Percentiles rank a stretch among this genome's conserved stretches.
Evolutionary conservation across 495 filamentous ascomycete genomes (phyloP).

Genomic region (Penicillium lagena): DNA sequence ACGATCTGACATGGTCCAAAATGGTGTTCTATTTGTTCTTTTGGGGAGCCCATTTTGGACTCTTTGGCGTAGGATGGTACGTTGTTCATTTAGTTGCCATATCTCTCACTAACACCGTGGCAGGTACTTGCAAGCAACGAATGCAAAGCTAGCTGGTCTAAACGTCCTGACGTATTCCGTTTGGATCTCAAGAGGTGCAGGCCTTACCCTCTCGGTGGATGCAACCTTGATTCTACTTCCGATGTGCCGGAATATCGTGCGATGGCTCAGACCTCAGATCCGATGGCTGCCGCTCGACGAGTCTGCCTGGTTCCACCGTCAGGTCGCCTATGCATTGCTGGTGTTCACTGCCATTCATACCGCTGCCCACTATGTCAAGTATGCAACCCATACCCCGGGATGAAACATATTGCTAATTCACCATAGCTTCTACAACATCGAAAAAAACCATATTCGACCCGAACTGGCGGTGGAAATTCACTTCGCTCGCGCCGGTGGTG

Average conservation of each 20-base stretch:
- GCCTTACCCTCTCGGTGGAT: constrained; percentile 75
- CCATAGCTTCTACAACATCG: constrained; percentile 87
- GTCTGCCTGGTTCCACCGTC: constrained; percentile 93
- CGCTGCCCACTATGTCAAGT: constrained; percentile 91
- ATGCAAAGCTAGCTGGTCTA: constrained; percentile 61
- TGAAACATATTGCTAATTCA: constrained; percentile 15
- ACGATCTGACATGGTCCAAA: constrained; percentile 60
- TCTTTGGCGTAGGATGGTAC: constrained; percentile 90
- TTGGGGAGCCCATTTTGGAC: constrained; percentile 71
- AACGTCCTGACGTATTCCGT: constrained; percentile 85
- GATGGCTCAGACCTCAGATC: constrained; percentile 79
- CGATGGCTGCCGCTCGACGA: constrained; percentile 88
- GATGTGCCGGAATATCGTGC: constrained; percentile 87
- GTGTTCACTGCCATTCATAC: constrained; percentile 77
- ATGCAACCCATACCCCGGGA: constrained; percentile 23
- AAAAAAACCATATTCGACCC: constrained; percentile 75
- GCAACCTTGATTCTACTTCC: constrained; percentile 82
- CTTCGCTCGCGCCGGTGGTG: constrained; percentile 80
- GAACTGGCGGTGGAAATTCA: constrained; percentile 87
- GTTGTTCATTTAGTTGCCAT: constrained; percentile 2
- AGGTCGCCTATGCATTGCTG: constrained; percentile 84
- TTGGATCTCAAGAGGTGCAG: constrained; percentile 93
- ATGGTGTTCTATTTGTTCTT: constrained; percentile 79
- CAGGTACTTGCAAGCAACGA: constrained; percentile 72
- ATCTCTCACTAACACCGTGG: constrained; percentile 8